These are phyloP conservation scores for Orbilia brochopaga DNA, from an alignment of 2,329 filamentous ascomycete genomes.

Conservation along the genomic window DNA sequence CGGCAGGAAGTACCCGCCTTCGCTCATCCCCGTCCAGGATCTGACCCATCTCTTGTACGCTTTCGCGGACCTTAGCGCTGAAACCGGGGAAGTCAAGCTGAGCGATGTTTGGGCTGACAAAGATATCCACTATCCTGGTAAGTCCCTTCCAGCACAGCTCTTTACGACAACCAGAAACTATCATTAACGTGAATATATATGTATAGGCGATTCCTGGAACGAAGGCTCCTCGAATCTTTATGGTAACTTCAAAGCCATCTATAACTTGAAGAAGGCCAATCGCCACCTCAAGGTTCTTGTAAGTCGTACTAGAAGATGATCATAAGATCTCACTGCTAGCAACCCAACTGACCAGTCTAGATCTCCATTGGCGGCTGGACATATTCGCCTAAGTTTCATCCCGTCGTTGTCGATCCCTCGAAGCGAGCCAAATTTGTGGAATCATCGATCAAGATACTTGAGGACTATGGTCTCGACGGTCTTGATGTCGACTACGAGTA, in stretches of 20 bases:
- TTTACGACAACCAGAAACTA: not conserved
- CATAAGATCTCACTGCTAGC: too few relatives aligned
- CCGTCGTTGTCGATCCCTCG: constrained; percentile 64
- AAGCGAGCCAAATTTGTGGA: constrained; percentile 72
- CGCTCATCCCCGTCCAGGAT: constrained; percentile 78
- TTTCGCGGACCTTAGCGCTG: constrained; percentile 20
- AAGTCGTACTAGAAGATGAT: too few relatives aligned
- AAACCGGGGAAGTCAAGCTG: constrained; percentile 21
- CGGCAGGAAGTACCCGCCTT: constrained; percentile 78
- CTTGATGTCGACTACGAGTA: constrained; percentile 62
- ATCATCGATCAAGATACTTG: constrained; percentile 75
- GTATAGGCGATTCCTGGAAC: constrained; percentile 51
- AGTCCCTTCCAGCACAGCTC: not conserved
- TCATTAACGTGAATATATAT: not conserved
- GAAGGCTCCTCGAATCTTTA: constrained; percentile 66
- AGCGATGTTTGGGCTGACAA: constrained; percentile 22
- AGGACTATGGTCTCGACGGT: constrained; percentile 78
- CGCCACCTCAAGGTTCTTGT: constrained; percentile 76
- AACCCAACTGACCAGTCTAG: constrained; percentile 11
- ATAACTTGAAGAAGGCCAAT: constrained; percentile 75
- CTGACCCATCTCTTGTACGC: constrained; percentile 85
- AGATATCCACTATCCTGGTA: constrained; percentile 28
- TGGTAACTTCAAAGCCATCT: constrained; percentile 78
- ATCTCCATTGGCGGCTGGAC: constrained; percentile 82
- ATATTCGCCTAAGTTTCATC: constrained; percentile 69